These are phyloP conservation scores for Ilyonectria mors-panacis DNA, from an alignment of 2,329 filamentous ascomycete species.

Conservation along the genomic window DNA sequence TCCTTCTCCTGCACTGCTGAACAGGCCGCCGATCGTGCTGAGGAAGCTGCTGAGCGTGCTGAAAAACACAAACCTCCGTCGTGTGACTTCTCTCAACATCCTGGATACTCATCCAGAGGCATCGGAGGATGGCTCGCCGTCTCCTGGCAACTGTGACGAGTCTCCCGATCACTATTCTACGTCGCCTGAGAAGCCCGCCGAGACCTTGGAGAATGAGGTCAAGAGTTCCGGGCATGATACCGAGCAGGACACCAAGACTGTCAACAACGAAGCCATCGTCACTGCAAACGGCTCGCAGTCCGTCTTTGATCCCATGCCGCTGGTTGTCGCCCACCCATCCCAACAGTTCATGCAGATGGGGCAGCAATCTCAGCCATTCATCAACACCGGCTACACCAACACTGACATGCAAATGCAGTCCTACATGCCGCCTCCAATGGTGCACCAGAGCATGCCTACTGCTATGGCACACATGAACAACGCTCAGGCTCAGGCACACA, in stretches of 20 bases:
- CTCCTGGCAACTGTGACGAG: not conserved
- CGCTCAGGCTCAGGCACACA: too few species aligned
- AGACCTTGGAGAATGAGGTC: not conserved
- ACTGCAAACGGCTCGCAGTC: not conserved
- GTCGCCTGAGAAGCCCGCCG: not conserved
- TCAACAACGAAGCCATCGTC: not conserved
- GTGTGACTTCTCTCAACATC: not conserved
- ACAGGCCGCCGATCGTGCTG: constrained; percentile 5
- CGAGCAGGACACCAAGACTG: not conserved
- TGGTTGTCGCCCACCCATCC: not conserved
- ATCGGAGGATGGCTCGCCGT: not conserved
- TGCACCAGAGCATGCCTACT: not conserved
- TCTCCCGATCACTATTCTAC: not conserved
- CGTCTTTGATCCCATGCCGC: not conserved
- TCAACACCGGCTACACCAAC: not conserved
- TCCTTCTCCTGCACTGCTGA: constrained; percentile 10
- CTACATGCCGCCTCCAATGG: not conserved
- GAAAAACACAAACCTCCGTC: not conserved
- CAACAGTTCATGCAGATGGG: not conserved
- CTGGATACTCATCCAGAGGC: not conserved
- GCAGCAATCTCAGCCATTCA: not conserved
- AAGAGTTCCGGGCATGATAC: not conserved
- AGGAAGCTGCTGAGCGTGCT: constrained; percentile 1
- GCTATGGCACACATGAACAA: not conserved
- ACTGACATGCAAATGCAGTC: not conserved